Conservation (phyloP, 2,329 filamentous ascomycete species). For the Paraphaeosphaeria minitans region DNA sequence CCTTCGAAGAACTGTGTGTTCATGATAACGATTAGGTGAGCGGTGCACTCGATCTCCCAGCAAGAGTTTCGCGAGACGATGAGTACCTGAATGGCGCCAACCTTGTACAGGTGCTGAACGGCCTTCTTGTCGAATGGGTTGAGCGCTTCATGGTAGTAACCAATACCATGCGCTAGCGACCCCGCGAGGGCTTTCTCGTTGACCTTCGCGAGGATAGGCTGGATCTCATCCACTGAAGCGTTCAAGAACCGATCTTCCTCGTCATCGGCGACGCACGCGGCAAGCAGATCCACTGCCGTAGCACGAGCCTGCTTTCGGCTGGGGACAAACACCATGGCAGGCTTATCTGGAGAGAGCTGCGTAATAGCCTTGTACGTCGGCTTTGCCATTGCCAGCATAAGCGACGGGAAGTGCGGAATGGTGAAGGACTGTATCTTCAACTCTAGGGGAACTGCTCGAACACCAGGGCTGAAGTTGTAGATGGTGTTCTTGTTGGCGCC, state of each 20-base stretch:
- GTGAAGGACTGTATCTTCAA: constrained; percentile 94
- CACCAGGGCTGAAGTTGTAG: constrained; percentile 96
- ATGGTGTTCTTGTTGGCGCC: constrained; percentile 97
- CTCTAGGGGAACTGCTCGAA: constrained; percentile 86
- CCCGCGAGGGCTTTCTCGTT: constrained; percentile 87
- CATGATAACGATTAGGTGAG: constrained; percentile 94
- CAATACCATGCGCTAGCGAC: constrained; percentile 89
- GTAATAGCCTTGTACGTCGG: constrained; percentile 88
- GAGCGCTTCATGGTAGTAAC: constrained; percentile 95
- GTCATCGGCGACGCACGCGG: constrained; percentile 85
- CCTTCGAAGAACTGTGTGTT: constrained; percentile 98
- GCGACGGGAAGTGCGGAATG: constrained; percentile 94
- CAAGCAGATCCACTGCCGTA: constrained; percentile 84
- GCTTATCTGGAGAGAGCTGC: constrained; percentile 86
- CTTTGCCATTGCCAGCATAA: constrained; percentile 98
- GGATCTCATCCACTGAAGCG: constrained; percentile 79
- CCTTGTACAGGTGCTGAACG: constrained; percentile 87
- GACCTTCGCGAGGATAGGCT: constrained; percentile 78
- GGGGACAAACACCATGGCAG: constrained; percentile 88
- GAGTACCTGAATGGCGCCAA: constrained; percentile 87
- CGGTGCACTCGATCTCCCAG: constrained; percentile 89
- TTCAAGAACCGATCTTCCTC: constrained; percentile 94
- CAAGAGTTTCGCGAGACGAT: constrained; percentile 85
- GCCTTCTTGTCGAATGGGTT: constrained; percentile 89
- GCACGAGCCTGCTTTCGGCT: constrained; percentile 90